Base-by-base conservation (phyloP, 306 rosid species). In the Oemleria cerasiformis region DNA sequence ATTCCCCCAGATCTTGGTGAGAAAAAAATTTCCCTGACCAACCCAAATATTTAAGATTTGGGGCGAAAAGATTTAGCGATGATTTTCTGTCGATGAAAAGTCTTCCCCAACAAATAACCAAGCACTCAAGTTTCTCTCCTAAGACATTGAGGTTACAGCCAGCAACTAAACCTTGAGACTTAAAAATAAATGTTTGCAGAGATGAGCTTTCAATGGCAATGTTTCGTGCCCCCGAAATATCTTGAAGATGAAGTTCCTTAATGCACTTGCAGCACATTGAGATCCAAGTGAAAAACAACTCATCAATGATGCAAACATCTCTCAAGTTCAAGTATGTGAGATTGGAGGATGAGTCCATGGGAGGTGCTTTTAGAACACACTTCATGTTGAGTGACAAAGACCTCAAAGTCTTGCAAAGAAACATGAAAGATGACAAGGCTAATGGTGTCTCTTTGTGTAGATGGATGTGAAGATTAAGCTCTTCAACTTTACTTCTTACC, bases 241-340 rank as follows among this genome's bases (percentile, higher is more conserved):
- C 10, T 1, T 16, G 12, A 43, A 71, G 67, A 49, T 10, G 7
- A 5, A 59, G 45, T 8, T 30, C 44, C 55, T 58, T 45, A 6
- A 71, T 49, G 58, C 64, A 7, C 20, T 30, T 71, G 59, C 75
- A 71, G 75, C 13, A 71, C 13, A 9, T 4, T 25, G 75, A 58
- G 30, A 71, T 9, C 57, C 67, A 58, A 1, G 30, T 16, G 43
- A 54, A 61, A 49, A 71, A 59, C 5, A 8, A 2, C 13, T 58
- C 58, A 0, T 25, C 30, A 4, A 5, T 10, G 2, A 71, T 5
- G 0, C 3, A 2, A n/a, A 44, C 67, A 8, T 38, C 21, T 16
- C n/a, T 25, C 36, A 71, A 8, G 2, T 5, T 16, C 11, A 71
- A 7, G 47, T 0, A 16, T 38, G 16, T 12, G 1, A 71, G 56